A percentile compares a stretch with the other conserved stretches of the same genome.
phyloP scores from a whole-genome alignment of 202 grass and related monocot species.

The Bolboschoenoplectus hybrid region DNA sequence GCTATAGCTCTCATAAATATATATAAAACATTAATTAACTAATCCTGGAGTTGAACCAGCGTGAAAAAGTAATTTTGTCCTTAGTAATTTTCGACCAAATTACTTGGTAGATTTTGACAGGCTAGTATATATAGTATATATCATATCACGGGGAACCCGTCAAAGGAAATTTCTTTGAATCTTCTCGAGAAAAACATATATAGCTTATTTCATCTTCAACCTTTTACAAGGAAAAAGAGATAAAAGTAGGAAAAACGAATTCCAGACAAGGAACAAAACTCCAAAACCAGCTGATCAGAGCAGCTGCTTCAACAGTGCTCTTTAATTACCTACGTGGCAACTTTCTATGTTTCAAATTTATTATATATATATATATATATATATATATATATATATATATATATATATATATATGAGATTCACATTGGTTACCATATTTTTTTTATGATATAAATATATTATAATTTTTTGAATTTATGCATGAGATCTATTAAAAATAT shows the following conservation, averaged over 20 bases:
- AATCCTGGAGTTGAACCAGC: conserved; percentile 3
- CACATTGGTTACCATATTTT: too few relatives aligned
- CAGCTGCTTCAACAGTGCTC: not conserved
- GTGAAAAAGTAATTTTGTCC: not conserved
- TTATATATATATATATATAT: too few relatives aligned
- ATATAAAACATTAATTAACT: not conserved
- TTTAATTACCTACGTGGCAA: not conserved
- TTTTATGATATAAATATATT: too few relatives aligned
- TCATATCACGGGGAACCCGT: not conserved
- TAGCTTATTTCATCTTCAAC: not conserved
- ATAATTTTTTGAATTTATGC: too few relatives aligned
- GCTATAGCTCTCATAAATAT: not conserved
- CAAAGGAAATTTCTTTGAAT: not conserved
- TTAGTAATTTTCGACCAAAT: not conserved
- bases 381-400: too few relatives aligned
- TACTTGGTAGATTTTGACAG: too few relatives aligned
- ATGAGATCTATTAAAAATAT: too few relatives aligned
- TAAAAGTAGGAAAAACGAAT: not conserved
- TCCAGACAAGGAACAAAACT: not conserved
- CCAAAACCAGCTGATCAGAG: not conserved
- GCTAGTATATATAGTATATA: too few relatives aligned
- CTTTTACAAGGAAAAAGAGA: not conserved
- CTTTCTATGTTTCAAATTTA: too few relatives aligned
- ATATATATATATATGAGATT: too few relatives aligned
- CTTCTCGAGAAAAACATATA: not conserved